Evolutionary conservation across 495 filamentous ascomycete genomes (phyloP).

Genomic region (Talaromyces adpressus): DNA sequence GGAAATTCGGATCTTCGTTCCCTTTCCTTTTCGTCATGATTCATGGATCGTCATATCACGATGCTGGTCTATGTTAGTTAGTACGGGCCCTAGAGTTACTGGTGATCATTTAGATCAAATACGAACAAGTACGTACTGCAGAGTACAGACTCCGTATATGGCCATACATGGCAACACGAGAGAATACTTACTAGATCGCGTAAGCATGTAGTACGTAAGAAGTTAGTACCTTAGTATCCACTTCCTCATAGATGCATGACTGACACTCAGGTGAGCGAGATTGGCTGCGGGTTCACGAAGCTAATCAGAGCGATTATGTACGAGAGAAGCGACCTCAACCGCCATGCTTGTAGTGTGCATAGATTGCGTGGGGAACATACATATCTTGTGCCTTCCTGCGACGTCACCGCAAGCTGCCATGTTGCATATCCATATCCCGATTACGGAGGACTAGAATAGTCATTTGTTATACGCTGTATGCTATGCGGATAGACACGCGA

Average conservation of each 20-base stretch:
- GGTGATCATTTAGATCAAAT: background rate
- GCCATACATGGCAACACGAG: background rate
- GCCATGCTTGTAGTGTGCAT: background rate
- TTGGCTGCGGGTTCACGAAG: background rate
- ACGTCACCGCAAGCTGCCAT: background rate
- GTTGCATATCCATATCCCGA: background rate
- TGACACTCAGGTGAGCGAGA: conserved; percentile 4
- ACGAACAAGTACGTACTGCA: background rate
- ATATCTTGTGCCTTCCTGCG: background rate
- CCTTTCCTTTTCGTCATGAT: background rate
- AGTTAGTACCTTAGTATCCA: background rate
- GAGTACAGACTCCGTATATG: background rate
- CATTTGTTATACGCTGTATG: background rate
- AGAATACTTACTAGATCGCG: background rate
- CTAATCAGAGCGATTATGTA: background rate
- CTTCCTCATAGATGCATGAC: background rate
- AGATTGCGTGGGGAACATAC: background rate
- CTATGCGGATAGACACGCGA: background rate
- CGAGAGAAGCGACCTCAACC: background rate
- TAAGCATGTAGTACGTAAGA: background rate
- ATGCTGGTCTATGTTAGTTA: background rate
- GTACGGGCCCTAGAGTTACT: background rate
- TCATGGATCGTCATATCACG: background rate
- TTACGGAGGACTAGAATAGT: background rate
- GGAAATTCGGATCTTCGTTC: background rate